Conservation (phyloP, 768 basidiomycete genomes). For the Lactarius pseudohatsudake region DNA sequence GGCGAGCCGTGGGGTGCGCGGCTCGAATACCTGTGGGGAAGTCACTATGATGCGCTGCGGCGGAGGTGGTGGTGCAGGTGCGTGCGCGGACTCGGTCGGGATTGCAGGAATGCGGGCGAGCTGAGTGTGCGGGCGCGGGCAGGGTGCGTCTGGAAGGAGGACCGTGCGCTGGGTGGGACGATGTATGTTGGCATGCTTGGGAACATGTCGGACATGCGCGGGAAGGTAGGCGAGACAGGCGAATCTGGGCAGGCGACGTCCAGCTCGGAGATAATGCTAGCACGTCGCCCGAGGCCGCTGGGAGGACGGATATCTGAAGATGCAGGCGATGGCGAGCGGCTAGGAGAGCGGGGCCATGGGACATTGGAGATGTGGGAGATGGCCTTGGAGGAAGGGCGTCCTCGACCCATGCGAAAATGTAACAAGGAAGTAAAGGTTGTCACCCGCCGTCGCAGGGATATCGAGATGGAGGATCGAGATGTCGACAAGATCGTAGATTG, state of each 20-base stretch:
- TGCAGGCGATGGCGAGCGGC: constrained; percentile 26
- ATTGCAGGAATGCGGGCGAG: constrained; percentile 16
- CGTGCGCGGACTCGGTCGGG: background rate
- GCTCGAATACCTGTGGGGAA: background rate
- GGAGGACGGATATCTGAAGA: constrained; percentile 30
- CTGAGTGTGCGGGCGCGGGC: constrained; percentile 19
- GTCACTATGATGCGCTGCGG: background rate
- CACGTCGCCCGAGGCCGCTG: constrained; percentile 30
- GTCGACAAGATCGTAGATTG: constrained; percentile 19
- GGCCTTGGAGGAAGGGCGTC: constrained; percentile 2
- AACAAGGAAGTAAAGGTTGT: constrained; percentile 7
- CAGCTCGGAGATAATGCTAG: constrained; percentile 24
- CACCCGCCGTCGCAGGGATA: constrained; percentile 3
- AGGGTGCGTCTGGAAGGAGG: background rate
- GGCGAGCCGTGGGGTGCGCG: constrained; percentile 4
- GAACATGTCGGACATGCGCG: background rate
- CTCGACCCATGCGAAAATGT: background rate
- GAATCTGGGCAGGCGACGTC: background rate
- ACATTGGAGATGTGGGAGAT: constrained; percentile 1
- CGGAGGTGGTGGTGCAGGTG: background rate
- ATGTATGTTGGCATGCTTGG: background rate
- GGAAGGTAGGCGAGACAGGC: background rate
- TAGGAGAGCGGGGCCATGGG: constrained; percentile 22
- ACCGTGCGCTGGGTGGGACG: background rate
- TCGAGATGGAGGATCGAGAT: constrained; percentile 10